Conservation (phyloP, 176 grass and related monocot genomes). For the Triticum turgidum region DNA sequence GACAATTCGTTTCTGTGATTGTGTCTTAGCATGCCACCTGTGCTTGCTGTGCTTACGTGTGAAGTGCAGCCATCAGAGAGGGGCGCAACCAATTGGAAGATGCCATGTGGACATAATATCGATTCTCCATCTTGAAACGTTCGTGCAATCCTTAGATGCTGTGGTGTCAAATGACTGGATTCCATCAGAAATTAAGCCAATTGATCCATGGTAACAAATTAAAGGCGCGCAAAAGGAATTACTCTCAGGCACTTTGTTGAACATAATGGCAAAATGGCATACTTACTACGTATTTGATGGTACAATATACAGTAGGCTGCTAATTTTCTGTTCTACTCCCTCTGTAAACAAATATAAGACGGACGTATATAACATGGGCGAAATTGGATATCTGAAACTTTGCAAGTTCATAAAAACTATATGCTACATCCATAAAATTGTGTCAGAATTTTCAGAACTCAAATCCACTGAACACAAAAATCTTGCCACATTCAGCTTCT, state of each 20-base stretch:
- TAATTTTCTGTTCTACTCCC: no score
- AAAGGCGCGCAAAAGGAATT: background rate
- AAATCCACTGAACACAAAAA: no score
- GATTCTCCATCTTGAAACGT: background rate
- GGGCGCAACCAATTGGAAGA: background rate
- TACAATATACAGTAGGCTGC: no score
- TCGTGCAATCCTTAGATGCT: background rate
- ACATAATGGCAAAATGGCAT: no score
- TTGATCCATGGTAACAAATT: background rate
- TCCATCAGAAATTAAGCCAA: background rate
- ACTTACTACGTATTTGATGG: no score
- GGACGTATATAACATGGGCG: no score
- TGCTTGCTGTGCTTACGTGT: conserved; percentile 6
- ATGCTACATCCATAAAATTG: no score
- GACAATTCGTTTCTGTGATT: background rate
- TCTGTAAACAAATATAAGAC: no score
- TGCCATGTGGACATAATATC: background rate
- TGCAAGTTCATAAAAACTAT: no score
- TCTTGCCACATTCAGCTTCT: no score
- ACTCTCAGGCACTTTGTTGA: background rate
- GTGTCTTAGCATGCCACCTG: conserved; percentile 4
- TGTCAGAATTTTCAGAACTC: no score
- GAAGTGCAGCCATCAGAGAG: background rate
- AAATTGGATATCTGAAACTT: no score
- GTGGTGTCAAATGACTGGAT: conserved; percentile 1